Base-by-base conservation (phyloP, 2,329 filamentous ascomycete genomes). In the Fusarium burgessii region DNA sequence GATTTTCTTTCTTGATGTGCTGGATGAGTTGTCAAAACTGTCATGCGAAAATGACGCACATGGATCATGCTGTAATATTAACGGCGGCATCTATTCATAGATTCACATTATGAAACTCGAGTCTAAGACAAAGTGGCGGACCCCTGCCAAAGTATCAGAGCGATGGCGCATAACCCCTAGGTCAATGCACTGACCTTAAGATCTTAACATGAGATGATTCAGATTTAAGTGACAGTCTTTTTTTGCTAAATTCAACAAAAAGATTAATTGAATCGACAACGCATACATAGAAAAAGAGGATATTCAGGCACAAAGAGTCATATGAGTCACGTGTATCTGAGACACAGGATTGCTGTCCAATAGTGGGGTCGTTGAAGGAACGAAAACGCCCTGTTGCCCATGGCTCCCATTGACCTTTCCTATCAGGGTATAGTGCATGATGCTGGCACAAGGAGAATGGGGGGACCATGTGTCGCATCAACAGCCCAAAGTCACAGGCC, bases 391-490 rank as follows among this genome's bases (percentile, higher is more conserved):
- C 52, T 77, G 77, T 78, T 78, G 77, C 77, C 77, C 74, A 78
- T 78, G 77, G 77, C 72, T 78, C 75, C 77, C 66, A 78, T 27
- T 36, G 25, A 38, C 77, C 55, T 74, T 59, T 11, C 76, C 74
- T 4, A 33, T 75, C 66, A 10, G 20, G 62, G 77, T 11, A 58
- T 74, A 72, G 74, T 54, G 62, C 55, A 52, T 54, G 50, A 66
- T 70, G 68, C 65, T 61, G 68, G 66, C 59, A 62, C 66, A 73
- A 72, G 67, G 74, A 75, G 72, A 77, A 76, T 72, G 74, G 74
- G 74, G 74, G 70, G 66, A 68, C 71, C 58, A 74, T 68, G 73
- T 73, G 75, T 76, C 75, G 75, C 75, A 77, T 77, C 75, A 77
- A 77, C 72, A 77, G 66, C 47, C 47, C 43, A 45, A 67, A 43